Percentiles rank a stretch among this genome's conserved stretches.
These are phyloP conservation scores for Gynochthodes officinalis DNA, from an alignment of 257 asterid genomes.

Conservation along the genomic window DNA sequence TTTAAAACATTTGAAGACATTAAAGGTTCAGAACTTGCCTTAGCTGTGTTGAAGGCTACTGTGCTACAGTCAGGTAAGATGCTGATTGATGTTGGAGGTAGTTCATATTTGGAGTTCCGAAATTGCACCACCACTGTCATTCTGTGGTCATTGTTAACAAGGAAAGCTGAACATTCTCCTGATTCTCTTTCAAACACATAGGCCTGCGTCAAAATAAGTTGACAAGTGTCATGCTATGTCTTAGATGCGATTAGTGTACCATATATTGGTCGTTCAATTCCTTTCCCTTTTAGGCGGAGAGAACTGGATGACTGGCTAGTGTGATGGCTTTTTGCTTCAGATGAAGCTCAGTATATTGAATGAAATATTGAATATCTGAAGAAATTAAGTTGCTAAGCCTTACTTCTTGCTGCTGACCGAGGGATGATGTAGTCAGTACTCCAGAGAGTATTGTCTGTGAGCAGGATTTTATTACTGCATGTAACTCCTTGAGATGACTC, in stretches of 20 bases:
- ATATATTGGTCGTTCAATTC: neutral
- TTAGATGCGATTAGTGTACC: neutral
- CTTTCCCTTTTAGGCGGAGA: neutral
- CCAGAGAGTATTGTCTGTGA: conserved; percentile 57
- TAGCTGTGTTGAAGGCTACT: conserved; percentile 75
- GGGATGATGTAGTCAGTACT: conserved; percentile 25
- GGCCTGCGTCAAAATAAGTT: conserved; percentile 41
- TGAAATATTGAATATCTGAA: neutral
- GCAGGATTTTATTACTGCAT: conserved; percentile 59
- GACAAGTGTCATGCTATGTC: neutral
- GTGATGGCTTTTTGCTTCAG: neutral
- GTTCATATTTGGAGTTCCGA: conserved; percentile 36
- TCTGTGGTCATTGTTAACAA: conserved; percentile 44
- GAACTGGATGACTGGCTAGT: too few species aligned
- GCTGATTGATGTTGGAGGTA: conserved; percentile 76
- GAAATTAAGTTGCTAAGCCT: neutral
- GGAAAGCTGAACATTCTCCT: conserved; percentile 81
- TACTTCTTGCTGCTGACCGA: conserved; percentile 72
- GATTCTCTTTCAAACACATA: conserved; percentile 42
- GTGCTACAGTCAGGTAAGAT: conserved; percentile 76
- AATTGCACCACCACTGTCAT: conserved; percentile 40
- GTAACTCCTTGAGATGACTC: conserved; percentile 74
- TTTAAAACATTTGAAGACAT: neutral
- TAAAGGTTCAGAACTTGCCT: conserved; percentile 38
- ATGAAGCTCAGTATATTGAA: neutral